Evolutionary conservation across 257 asterid genomes (phyloP), one percentile per base, ranked within the genome.

Genomic region (Dorcoceras hygrometricum): DNA sequence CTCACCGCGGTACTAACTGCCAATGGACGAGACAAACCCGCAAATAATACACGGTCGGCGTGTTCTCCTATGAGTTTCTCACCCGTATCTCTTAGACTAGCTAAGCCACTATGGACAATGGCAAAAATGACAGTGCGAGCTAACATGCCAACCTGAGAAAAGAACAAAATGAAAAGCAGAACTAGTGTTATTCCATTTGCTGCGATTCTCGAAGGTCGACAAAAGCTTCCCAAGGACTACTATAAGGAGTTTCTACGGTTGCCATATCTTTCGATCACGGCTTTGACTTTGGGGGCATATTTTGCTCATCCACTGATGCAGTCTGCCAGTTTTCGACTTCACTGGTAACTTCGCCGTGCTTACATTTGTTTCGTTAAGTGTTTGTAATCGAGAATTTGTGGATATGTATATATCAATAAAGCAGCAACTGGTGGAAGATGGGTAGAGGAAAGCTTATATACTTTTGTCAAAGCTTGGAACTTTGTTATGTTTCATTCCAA

Each of bases 51-150:
- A 75, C 99, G 97, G 79, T 78, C 90, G 50, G 96, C 96, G 71
- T 95, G 88, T 73, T 86, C 97, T 66, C 99, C 99, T 51, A 94
- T 85, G 74, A 94, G 80, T 78, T 88, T 89, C 90, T 94, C 99
- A 68, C 99, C 99, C 69, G 79, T 68, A 81, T 90, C 99, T 80
- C 99, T 88, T 34, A 90, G 84, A 82, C 96, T 94, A 63, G 99
- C 97, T 76, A 94, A 86, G 69, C 99, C 99, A 74, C 99, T 94
- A 72, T 94, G 99, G 71, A 75, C 96, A 73, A 90, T 19, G 24
- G 95, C 97, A 71, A 94, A 94, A 53, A 90, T 84, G 70, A 90
- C 74, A 63, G 75, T 87, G 62, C 90, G 90, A 68, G 76, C 73
- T 29, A 94, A 73, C 95, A 88, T 88, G 46, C 77, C 87, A 68